phyloP scores from a whole-genome alignment of 148 eudicot species.

The Chenopodium album region DNA sequence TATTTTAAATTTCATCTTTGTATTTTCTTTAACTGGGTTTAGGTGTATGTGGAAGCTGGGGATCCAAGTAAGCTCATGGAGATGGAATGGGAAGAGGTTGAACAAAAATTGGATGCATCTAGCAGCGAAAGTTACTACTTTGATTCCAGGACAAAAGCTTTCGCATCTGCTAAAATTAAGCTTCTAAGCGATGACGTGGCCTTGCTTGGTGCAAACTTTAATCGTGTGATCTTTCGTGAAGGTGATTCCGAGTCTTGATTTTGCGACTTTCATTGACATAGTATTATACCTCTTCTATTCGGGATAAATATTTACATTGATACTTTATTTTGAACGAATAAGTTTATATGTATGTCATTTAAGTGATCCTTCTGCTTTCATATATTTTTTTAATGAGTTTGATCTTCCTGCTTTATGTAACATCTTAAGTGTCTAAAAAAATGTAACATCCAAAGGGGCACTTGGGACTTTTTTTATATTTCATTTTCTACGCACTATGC shows the following conservation, averaged over 20 bases:
- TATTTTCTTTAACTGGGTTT: neutral
- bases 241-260: neutral
- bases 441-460: neutral
- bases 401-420: no score
- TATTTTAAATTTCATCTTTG: no score
- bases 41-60: slow-evolving; percentile 13
- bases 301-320: no score
- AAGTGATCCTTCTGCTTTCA: no score
- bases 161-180: neutral
- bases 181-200: neutral
- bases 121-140: neutral
- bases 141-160: neutral
- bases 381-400: no score
- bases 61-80: neutral
- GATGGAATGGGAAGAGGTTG: neutral
- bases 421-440: no score
- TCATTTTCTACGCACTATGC: neutral
- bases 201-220: neutral
- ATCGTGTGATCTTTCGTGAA: neutral
- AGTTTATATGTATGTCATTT: no score
- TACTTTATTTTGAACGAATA: no score
- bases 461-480: neutral
- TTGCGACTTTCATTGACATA: no score
- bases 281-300: no score
- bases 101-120: neutral